Conservation (phyloP, 169 alveolate species). For the Plasmodium gaboni region DNA sequence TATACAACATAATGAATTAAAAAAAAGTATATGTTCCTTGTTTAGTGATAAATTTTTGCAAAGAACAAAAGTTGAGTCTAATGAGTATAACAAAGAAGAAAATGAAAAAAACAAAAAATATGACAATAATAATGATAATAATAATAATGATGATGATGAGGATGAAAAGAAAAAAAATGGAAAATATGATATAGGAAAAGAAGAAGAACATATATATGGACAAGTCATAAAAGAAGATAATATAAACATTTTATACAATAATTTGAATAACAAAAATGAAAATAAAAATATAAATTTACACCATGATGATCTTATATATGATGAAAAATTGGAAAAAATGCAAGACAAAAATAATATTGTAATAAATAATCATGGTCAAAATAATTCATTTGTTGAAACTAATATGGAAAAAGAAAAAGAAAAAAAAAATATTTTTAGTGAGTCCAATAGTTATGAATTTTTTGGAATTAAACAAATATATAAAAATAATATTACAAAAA, state of each 20-base stretch:
- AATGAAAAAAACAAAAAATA: conserved; percentile 10
- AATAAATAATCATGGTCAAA: conserved; percentile 2
- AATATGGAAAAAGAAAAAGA: conserved; percentile 19
- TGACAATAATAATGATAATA: neutral
- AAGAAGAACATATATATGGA: neutral
- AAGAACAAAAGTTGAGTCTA: conserved; percentile 5
- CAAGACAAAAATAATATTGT: conserved; percentile 1
- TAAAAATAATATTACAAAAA: conserved; percentile 3
- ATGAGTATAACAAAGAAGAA: conserved; percentile 1
- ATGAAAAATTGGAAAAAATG: conserved; percentile 3
- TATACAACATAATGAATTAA: conserved; percentile 71
- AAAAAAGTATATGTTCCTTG: conserved; percentile 56
- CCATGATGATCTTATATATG: neutral
- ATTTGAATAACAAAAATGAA: conserved; percentile 6
- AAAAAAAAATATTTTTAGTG: conserved; percentile 18
- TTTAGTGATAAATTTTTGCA: conserved; percentile 44
- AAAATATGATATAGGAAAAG: neutral
- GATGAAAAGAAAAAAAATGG: neutral
- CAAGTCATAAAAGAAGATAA: neutral
- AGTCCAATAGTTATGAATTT: conserved; percentile 6
- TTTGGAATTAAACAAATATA: conserved; percentile 14
- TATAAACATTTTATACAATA: neutral
- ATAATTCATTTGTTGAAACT: conserved; percentile 12
- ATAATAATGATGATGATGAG: conserved; percentile 4
- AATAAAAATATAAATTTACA: conserved; percentile 4